Conservation (phyloP, 176 grass and related monocot genomes). For the Sorghum bicolor region Sorghum_bicolor_NCBIv3 NC_012871.2:73926501-73927000, state of each 20-base stretch:
- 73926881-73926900: constrained; percentile 38
- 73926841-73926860: not conserved
- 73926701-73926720: constrained; percentile 89
- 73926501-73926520: not conserved
- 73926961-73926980: constrained; percentile 48
- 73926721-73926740: constrained; percentile 93
- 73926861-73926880: not conserved
- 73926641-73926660: not conserved
- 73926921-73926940: constrained; percentile 73
- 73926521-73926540: constrained; percentile 85
- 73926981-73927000: not conserved
- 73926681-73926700: constrained; percentile 64
- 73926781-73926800: constrained; percentile 50
- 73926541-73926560: constrained; percentile 84
- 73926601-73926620: not conserved
- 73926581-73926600: constrained; percentile 69
- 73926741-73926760: constrained; percentile 84
- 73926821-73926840: not conserved
- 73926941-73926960: constrained; percentile 84
- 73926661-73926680: constrained; percentile 7
- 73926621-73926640: not conserved
- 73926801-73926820: constrained; percentile 3
- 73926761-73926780: constrained; percentile 71
- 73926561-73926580: constrained; percentile 94
- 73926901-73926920: constrained; percentile 65